phyloP scores from a whole-genome alignment of 495 filamentous ascomycete species.

The Neurospora terricola region DNA sequence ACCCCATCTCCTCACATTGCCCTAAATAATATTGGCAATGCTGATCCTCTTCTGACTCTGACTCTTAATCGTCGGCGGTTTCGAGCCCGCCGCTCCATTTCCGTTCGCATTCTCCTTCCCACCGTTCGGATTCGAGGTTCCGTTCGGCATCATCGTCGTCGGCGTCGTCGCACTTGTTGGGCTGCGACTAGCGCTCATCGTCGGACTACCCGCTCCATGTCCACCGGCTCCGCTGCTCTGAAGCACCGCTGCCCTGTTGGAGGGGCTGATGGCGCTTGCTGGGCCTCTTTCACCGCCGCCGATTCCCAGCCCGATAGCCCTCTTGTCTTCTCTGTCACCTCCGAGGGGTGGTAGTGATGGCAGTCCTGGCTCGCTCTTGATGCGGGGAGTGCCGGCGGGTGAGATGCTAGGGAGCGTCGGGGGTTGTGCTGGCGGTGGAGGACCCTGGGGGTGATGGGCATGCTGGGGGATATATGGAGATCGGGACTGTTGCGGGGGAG shows the following conservation, averaged over 20 bases:
- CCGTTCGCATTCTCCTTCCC: neutral
- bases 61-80: constrained; percentile 20
- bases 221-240: constrained; percentile 30
- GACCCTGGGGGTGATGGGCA: neutral
- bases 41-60: constrained; percentile 53
- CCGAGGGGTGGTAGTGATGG: neutral
- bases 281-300: neutral
- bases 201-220: neutral
- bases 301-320: neutral
- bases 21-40: constrained; percentile 69
- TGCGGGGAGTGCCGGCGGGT: neutral
- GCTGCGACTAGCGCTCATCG: neutral
- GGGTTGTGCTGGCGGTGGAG: neutral
- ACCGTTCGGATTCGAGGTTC: neutral
- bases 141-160: neutral
- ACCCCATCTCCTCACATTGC: neutral
- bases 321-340: neutral
- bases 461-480: neutral
- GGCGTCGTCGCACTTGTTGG: neutral
- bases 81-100: constrained; percentile 13
- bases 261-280: neutral
- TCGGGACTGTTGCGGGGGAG: neutral
- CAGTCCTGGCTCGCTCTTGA: neutral
- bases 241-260: constrained; percentile 22
- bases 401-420: neutral